Percentiles rank a stretch among this genome's conserved stretches.
phyloP scores from a whole-genome alignment of 805 yeast genomes.

The Nakazawaea wyomingensis region DNA sequence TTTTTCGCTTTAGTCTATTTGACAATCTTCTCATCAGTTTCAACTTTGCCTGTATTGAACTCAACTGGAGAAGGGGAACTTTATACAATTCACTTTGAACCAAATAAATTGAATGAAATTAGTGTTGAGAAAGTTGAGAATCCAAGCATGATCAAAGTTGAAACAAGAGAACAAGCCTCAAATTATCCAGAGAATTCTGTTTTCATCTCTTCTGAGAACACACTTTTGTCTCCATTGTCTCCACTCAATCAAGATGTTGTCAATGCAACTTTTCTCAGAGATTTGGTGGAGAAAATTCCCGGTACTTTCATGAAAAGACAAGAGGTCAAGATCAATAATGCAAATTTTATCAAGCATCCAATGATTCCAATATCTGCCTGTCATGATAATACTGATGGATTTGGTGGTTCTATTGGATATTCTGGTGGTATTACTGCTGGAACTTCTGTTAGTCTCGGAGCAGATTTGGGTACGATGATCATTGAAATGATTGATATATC shows the following conservation, averaged over 20 bases:
- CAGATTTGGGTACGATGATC: conserved; percentile 1
- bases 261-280: neutral
- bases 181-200: neutral
- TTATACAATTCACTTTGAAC: neutral
- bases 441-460: neutral
- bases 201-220: neutral
- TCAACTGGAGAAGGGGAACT: neutral
- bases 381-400: conserved; percentile 12
- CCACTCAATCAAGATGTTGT: no score
- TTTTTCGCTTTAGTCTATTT: no score
- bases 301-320: neutral
- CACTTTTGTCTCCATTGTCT: conserved; percentile 1
- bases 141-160: neutral
- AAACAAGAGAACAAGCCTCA: conserved; percentile 3
- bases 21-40: neutral
- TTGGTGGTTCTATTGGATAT: conserved; percentile 10
- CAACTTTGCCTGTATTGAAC: neutral
- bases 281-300: neutral
- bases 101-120: neutral
- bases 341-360: conserved; percentile 1
- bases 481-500: neutral
- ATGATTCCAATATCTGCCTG: conserved; percentile 9
- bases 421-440: conserved; percentile 3
- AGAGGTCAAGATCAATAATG: conserved; percentile 6
- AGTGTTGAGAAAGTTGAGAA: neutral